A percentile compares a stretch with the other conserved stretches of the same genome.
Evolutionary conservation across 257 asterid species (phyloP).

Genomic region (Solanum chmielewskii): DNA sequence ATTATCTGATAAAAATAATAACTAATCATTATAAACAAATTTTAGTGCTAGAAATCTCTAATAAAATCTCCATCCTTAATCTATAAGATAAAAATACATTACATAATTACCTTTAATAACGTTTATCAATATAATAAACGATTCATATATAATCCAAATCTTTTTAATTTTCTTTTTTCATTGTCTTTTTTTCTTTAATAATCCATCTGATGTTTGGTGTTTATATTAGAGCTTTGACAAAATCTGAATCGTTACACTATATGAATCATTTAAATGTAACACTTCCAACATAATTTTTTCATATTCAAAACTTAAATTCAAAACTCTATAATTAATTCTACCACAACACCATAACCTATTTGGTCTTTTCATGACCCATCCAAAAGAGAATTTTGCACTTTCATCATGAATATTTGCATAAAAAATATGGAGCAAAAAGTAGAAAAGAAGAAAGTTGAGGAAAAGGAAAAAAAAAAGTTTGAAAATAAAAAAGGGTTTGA

Average conservation of each 20-base stretch:
- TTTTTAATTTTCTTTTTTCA: background rate
- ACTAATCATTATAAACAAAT: background rate
- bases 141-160: background rate
- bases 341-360: background rate
- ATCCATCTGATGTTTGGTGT: fast-evolving
- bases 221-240: no score
- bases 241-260: fast-evolving
- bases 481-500: background rate
- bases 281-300: no score
- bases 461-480: background rate
- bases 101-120: background rate
- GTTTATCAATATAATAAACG: background rate
- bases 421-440: background rate
- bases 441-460: background rate
- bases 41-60: background rate
- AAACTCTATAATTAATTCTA: background rate
- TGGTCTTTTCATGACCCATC: background rate
- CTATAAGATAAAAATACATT: background rate
- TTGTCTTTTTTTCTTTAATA: background rate
- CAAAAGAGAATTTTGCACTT: background rate
- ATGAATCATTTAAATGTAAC: background rate
- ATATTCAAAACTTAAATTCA: fast-evolving
- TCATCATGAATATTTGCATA: background rate
- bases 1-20: background rate
- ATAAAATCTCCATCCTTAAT: background rate